Conservation (phyloP, 805 yeast genomes). For the Blastobotrys americana region DNA sequence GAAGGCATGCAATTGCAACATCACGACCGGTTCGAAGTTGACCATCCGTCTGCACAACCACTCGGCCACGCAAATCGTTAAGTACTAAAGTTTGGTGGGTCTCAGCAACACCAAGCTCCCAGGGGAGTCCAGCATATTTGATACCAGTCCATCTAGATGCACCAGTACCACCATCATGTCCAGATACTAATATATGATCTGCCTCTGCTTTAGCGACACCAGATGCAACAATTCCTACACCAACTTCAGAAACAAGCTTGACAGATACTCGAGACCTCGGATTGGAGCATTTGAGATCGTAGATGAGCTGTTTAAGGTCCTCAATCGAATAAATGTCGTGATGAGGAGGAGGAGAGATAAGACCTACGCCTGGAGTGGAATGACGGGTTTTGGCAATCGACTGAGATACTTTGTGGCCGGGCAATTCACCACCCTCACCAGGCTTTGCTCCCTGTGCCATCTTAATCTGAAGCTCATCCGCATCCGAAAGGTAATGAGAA, state of each 20-base stretch:
- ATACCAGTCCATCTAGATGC: conserved; percentile 97
- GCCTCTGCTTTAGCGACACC: conserved; percentile 99
- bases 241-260: conserved; percentile 94
- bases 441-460: conserved; percentile 99
- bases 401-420: conserved; percentile 84
- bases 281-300: conserved; percentile 92
- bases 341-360: conserved; percentile 97
- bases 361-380: conserved; percentile 93
- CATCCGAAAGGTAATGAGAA: conserved; percentile 86
- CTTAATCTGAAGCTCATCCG: conserved; percentile 95
- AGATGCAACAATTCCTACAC: conserved; percentile 97
- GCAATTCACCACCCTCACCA: conserved; percentile 99
- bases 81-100: conserved; percentile 95
- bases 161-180: conserved; percentile 99
- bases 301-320: conserved; percentile 92
- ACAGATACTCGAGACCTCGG: conserved; percentile 97
- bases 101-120: conserved; percentile 98
- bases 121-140: conserved; percentile 94
- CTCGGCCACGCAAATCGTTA: conserved; percentile 93
- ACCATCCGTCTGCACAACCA: conserved; percentile 96
- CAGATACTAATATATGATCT: conserved; percentile 89
- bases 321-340: conserved; percentile 98
- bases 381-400: conserved; percentile 92
- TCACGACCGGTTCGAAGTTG: conserved; percentile 96
- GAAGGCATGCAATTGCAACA: conserved; percentile 88